phyloP scores from a whole-genome alignment of 441 rosid species.

The Brassica balearica region DNA sequence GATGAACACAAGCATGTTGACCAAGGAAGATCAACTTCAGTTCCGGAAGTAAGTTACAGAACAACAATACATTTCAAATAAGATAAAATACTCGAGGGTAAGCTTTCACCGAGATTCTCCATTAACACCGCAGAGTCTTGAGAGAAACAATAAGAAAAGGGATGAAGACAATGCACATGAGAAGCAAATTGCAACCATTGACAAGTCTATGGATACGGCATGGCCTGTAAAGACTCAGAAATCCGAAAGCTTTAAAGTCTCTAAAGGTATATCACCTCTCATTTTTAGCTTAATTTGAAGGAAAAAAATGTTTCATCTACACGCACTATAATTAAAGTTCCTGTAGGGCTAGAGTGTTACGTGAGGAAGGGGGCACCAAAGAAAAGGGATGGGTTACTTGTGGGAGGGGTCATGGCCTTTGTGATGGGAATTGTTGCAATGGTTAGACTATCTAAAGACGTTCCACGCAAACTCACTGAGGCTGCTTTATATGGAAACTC shows the following conservation, averaged over 20 bases:
- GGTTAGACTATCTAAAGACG: conserved; percentile 65
- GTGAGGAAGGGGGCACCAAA: conserved; percentile 48
- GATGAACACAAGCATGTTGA: conserved; percentile 55
- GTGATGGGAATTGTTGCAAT: conserved; percentile 73
- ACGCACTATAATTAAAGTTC: conserved; percentile 8
- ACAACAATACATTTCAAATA: not conserved
- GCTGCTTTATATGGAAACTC: conserved; percentile 65
- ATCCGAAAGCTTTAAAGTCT: conserved; percentile 15
- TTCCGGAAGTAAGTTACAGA: conserved; percentile 32
- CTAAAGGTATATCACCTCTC: conserved; percentile 35
- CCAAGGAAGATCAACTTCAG: conserved; percentile 52
- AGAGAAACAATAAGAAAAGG: conserved; percentile 35
- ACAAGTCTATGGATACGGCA: conserved; percentile 58
- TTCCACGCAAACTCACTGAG: conserved; percentile 75
- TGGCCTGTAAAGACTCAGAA: conserved; percentile 49
- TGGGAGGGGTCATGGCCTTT: conserved; percentile 66
- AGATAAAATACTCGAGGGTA: not conserved
- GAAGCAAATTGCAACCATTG: conserved; percentile 53
- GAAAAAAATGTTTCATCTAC: not conserved
- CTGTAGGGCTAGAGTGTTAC: conserved; percentile 35
- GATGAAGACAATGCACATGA: conserved; percentile 41
- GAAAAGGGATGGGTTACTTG: conserved; percentile 45
- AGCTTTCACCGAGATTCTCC: conserved; percentile 5
- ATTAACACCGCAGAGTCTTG: conserved; percentile 32
- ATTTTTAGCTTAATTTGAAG: not conserved